Evolutionary conservation across 2,329 filamentous ascomycete genomes (phyloP).

Genomic region (Thielaviopsis populi): DNA sequence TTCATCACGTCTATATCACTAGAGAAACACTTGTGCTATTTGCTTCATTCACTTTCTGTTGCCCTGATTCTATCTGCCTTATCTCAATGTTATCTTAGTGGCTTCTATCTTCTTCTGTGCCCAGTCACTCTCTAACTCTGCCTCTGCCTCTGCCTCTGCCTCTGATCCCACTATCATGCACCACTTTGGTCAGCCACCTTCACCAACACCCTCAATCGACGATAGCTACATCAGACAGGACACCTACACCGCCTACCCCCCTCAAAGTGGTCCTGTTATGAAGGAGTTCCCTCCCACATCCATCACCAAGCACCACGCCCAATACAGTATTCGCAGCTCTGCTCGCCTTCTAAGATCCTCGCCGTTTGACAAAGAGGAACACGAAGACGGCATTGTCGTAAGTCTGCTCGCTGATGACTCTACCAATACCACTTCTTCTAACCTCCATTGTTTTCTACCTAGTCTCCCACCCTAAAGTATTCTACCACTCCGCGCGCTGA

Average conservation of each 20-base stretch:
- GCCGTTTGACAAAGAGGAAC: background rate
- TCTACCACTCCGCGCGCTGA: background rate
- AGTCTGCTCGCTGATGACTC: background rate
- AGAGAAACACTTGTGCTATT: too few relatives aligned
- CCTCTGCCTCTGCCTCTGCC: background rate
- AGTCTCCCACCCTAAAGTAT: background rate
- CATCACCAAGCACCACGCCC: background rate
- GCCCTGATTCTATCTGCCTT: too few relatives aligned
- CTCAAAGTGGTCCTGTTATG: background rate
- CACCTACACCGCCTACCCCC: background rate
- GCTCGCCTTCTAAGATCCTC: background rate
- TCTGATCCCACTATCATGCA: slow-evolving; percentile 24
- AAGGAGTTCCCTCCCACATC: background rate
- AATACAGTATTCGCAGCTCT: background rate
- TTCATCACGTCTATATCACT: background rate
- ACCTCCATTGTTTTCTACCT: background rate
- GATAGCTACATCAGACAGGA: slow-evolving; percentile 14
- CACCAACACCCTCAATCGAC: slow-evolving; percentile 30
- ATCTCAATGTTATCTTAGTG: too few relatives aligned
- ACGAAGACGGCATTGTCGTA: background rate
- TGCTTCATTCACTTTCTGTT: too few relatives aligned
- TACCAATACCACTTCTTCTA: background rate
- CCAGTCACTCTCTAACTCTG: background rate
- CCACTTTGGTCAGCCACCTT: slow-evolving; percentile 27
- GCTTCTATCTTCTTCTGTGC: background rate